Evolutionary conservation across 331 rosid species (phyloP).

Genomic region (Pyracantha coccinea): DNA sequence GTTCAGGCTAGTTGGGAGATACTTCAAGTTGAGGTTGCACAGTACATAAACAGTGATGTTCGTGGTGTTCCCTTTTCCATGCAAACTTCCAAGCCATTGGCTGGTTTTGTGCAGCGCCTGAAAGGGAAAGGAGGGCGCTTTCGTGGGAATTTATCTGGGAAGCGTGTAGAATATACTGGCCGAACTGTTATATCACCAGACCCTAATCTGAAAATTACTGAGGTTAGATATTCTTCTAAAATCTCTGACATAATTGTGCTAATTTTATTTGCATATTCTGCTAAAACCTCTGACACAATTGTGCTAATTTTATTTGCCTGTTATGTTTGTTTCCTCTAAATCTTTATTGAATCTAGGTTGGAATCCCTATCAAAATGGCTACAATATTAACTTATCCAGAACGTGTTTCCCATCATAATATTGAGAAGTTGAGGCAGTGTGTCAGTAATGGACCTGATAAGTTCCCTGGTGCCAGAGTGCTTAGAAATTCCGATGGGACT

Average conservation of each 20-base stretch:
- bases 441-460: conserved; percentile 83
- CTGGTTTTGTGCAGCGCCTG: conserved; percentile 85
- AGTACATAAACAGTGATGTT: conserved; percentile 76
- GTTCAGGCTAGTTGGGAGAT: conserved; percentile 52
- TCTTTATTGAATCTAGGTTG: conserved; percentile 53
- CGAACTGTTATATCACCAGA: conserved; percentile 98
- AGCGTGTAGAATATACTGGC: conserved; percentile 91
- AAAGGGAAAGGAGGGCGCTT: conserved; percentile 95
- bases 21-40: conserved; percentile 80
- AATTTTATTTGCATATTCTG: background rate
- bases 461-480: conserved; percentile 81
- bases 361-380: conserved; percentile 94
- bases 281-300: conserved; percentile 3
- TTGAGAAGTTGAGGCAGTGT: conserved; percentile 83
- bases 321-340: conserved; percentile 6
- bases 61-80: conserved; percentile 42
- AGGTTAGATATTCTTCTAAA: conserved; percentile 39
- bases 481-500: conserved; percentile 44
- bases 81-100: conserved; percentile 44
- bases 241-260: conserved; percentile 2
- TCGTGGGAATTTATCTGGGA: conserved; percentile 90
- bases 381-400: conserved; percentile 77
- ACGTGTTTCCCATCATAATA: conserved; percentile 78
- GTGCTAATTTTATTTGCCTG: background rate
- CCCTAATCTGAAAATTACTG: conserved; percentile 87